Base-by-base conservation (phyloP, 306 rosid genomes). In the Dalbergia cochinchinensis region DNA sequence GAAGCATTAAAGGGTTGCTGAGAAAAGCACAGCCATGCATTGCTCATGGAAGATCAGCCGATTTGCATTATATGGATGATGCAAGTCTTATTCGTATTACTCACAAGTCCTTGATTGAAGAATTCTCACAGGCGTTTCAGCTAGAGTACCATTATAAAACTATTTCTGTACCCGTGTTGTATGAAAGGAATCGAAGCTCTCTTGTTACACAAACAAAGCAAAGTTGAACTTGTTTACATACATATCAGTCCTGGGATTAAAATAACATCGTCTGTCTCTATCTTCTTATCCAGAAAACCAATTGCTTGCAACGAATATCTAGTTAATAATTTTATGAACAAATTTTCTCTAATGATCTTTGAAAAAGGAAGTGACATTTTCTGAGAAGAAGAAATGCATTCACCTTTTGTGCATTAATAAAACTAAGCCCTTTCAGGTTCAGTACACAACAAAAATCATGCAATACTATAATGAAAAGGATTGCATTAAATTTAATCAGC, bases 91-190 rank as follows among this genome's bases (percentile, higher is more conserved):
- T 88, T 80, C 81, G 85, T 81, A 81, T 90, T 42, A 74, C 90
- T 39, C 80, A 69, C 73, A 65, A 78, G 47, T 86, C 94, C 71
- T 39, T 89, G 86, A 73, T 91, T 69, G 22, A 87, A 57, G 94
- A 89, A 79, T 93, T 91, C 76, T 85, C 91, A 20, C 83, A 91
- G 71, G 87, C 84, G 35, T 92, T 92, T 60, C 88, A 81, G 77
- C 85, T 89, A 37, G 82, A 81, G 34, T 85, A 83, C n/a, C 76
- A 83, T 81, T 39, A 71, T 65, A 85, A 60, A 88, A 78, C 83
- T 61, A 54, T 33, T 71, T 73, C 81, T 31, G 42, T 42, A 50
- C 69, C 81, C 37, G 48, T 78, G 67, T 58, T 79, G 44, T 22
- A 18, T 80, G 86, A 76, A 65, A 72, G 20, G 39, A 82, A 65